phyloP scores from a whole-genome alignment of 2,329 filamentous ascomycete genomes.

The Zasmidium cellare region DNA sequence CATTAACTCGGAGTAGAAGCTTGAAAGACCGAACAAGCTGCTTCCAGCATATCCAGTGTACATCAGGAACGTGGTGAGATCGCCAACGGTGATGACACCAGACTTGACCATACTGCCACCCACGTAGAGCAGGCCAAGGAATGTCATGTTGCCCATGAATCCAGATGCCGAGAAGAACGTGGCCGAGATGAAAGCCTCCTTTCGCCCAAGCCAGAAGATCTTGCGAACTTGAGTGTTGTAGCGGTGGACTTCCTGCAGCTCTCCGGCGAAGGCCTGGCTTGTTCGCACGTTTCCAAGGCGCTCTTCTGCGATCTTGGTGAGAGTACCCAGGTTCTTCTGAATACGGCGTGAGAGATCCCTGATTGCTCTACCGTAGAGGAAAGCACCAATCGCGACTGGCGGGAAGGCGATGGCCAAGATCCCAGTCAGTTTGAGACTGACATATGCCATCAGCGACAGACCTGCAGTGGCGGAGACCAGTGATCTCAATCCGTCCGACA shows the following conservation, averaged over 20 bases:
- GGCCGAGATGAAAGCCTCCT: conserved; percentile 83
- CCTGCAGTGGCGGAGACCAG: conserved; percentile 88
- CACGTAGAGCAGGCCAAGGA: conserved; percentile 83
- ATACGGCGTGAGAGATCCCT: conserved; percentile 88
- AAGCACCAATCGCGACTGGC: conserved; percentile 84
- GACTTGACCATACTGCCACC: conserved; percentile 87
- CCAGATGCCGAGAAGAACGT: conserved; percentile 87
- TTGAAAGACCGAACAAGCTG: conserved; percentile 88
- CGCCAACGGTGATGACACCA: conserved; percentile 84
- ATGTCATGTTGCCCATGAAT: conserved; percentile 94
- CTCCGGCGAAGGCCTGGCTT: conserved; percentile 92
- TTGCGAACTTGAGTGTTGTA: conserved; percentile 92
- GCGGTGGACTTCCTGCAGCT: conserved; percentile 82
- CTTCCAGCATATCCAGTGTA: conserved; percentile 87
- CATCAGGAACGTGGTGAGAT: conserved; percentile 96
- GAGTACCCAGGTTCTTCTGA: conserved; percentile 85
- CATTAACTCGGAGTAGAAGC: conserved; percentile 98
- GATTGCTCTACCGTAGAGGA: conserved; percentile 87
- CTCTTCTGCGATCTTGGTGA: conserved; percentile 98
- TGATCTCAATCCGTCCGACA: conserved; percentile 91
- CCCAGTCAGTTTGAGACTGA: conserved; percentile 85
- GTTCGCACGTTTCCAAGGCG: conserved; percentile 96
- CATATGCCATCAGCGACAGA: conserved; percentile 91
- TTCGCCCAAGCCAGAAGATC: conserved; percentile 86
- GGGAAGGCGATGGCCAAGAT: conserved; percentile 85